Percentiles rank a stretch among this genome's conserved stretches.
These are phyloP conservation scores for Pleochaeta shiraiana DNA, from an alignment of 2,329 filamentous ascomycete species.

Conservation along the genomic window DNA sequence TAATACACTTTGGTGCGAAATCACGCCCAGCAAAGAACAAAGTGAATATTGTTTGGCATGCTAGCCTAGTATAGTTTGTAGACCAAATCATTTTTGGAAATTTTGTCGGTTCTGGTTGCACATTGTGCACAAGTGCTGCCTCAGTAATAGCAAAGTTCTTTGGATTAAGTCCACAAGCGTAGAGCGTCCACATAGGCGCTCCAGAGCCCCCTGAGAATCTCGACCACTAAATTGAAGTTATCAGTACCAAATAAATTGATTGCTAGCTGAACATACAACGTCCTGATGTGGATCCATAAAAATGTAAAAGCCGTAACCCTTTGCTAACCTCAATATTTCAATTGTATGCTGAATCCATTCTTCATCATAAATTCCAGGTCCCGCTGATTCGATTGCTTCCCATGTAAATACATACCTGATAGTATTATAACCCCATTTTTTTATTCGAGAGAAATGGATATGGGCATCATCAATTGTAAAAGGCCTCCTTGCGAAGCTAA, in stretches of 20 bases:
- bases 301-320: conserved; percentile 79
- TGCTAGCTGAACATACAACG: conserved; percentile 38
- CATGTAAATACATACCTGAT: conserved; percentile 96
- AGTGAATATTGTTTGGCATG: conserved; percentile 78
- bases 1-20: conserved; percentile 90
- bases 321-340: conserved; percentile 59
- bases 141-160: conserved; percentile 67
- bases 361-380: conserved; percentile 83
- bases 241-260: conserved; percentile 13
- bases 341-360: conserved; percentile 87
- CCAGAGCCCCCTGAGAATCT: conserved; percentile 86
- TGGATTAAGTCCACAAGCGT: conserved; percentile 81
- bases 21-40: conserved; percentile 80
- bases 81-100: conserved; percentile 99
- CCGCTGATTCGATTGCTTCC: conserved; percentile 92
- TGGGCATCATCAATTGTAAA: conserved; percentile 70
- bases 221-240: conserved; percentile 42
- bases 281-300: conserved; percentile 99
- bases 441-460: conserved; percentile 65
- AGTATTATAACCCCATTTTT: conserved; percentile 84
- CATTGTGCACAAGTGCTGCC: conserved; percentile 88
- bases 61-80: conserved; percentile 82
- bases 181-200: conserved; percentile 93
- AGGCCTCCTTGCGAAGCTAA: conserved; percentile 72
- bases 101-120: conserved; percentile 58